A percentile compares a stretch with the other conserved stretches of the same genome.
These are phyloP conservation scores for Aspergillus japonicus DNA, from an alignment of 2,329 filamentous ascomycete species.

Conservation along the genomic window DNA sequence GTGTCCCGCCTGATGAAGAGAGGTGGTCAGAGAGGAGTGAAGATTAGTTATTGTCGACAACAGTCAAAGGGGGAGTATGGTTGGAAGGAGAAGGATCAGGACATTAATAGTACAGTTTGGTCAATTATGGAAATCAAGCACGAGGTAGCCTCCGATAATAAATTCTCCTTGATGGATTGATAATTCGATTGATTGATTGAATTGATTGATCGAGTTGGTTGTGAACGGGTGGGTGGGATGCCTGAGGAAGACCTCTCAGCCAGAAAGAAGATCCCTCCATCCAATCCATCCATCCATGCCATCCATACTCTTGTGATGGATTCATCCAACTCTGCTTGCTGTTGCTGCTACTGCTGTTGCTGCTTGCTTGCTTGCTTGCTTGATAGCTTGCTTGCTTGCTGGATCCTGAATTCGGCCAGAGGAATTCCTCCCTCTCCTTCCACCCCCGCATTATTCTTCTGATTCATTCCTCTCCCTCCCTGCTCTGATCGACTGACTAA, in stretches of 20 bases:
- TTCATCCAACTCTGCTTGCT: conserved; percentile 8
- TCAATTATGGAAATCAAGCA: background rate
- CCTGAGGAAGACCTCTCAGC: conserved; percentile 4
- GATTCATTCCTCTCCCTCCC: conserved; percentile 7
- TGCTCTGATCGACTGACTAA: background rate
- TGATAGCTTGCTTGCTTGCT: too few species aligned
- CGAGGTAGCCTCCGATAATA: background rate
- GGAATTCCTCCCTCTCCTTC: conserved; percentile 5
- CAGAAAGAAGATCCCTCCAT: conserved; percentile 1
- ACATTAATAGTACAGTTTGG: background rate
- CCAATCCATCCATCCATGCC: conserved; percentile 12
- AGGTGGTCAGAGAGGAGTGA: background rate
- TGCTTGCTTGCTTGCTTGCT: too few species aligned
- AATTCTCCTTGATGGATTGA: background rate
- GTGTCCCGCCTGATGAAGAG: conserved; percentile 5
- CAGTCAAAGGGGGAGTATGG: background rate
- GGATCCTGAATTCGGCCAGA: conserved; percentile 6
- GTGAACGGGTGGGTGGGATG: background rate
- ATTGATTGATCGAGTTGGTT: background rate
- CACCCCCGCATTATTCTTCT: conserved; percentile 1
- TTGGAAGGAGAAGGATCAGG: background rate
- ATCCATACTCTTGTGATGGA: conserved; percentile 13
- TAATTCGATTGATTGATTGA: background rate
- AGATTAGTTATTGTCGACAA: background rate
- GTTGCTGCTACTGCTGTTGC: background rate